Conservation (phyloP, 768 basidiomycete species). For the Lentinula raphanica region DNA sequence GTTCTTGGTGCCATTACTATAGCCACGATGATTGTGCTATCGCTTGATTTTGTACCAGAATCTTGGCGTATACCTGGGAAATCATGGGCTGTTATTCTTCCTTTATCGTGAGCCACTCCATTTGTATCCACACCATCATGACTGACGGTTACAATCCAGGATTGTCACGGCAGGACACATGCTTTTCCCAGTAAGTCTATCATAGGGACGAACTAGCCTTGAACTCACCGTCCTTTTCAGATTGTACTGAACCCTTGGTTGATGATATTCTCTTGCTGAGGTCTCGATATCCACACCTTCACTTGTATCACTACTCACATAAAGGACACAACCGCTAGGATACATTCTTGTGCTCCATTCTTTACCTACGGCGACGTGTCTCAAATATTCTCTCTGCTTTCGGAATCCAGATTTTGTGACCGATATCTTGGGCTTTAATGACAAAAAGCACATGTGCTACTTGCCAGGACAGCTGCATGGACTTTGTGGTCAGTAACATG, state of each 20-base stretch:
- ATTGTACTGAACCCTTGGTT: slow-evolving; percentile 86
- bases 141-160: slow-evolving; percentile 25
- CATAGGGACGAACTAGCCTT: background rate
- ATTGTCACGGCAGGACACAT: slow-evolving; percentile 64
- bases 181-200: slow-evolving; percentile 62
- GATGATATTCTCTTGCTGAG: slow-evolving; percentile 70
- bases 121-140: background rate
- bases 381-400: background rate
- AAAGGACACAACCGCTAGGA: background rate
- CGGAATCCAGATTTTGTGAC: background rate
- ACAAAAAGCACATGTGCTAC: background rate
- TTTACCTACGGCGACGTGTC: background rate
- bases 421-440: background rate
- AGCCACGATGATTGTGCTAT: slow-evolving; percentile 53
- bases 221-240: slow-evolving; percentile 22
- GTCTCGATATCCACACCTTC: background rate
- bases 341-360: background rate
- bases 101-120: slow-evolving; percentile 53
- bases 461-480: background rate
- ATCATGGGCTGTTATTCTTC: slow-evolving; percentile 74
- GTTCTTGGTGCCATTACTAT: slow-evolving; percentile 46
- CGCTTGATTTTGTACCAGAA: slow-evolving; percentile 45
- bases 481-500: background rate
- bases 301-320: background rate
- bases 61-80: slow-evolving; percentile 59